Conservation (phyloP, 2,329 filamentous ascomycete species). For the Alternaria burnsii region DNA sequence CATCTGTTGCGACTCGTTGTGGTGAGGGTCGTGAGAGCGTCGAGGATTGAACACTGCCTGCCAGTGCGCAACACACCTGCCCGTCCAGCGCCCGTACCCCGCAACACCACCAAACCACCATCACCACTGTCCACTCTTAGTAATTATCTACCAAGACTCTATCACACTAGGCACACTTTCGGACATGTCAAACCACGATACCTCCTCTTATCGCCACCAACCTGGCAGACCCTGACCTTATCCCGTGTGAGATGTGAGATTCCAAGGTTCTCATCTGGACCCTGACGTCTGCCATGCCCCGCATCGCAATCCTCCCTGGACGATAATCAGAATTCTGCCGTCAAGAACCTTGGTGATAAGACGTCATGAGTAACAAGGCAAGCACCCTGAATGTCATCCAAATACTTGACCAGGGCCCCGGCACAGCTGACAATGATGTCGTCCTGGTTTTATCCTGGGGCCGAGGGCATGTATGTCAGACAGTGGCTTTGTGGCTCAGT, state of each 20-base stretch:
- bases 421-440: constrained; percentile 12
- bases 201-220: background rate
- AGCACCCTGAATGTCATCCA: background rate
- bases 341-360: constrained; percentile 1
- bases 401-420: constrained; percentile 2
- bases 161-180: background rate
- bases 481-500: constrained; percentile 9
- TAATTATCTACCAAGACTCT: background rate
- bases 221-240: background rate
- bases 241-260: constrained; percentile 1
- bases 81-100: constrained; percentile 6
- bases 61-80: background rate
- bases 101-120: constrained; percentile 12
- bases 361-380: constrained; percentile 9
- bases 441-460: background rate
- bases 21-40: background rate
- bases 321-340: constrained; percentile 1
- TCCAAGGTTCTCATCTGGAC: constrained; percentile 8
- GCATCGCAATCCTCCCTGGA: constrained; percentile 10
- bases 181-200: background rate
- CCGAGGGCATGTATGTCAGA: constrained; percentile 9
- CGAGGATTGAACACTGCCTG: background rate
- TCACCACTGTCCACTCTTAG: background rate
- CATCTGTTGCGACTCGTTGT: background rate
- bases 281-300: constrained; percentile 21